These are phyloP conservation scores for Dalbergia cultrata DNA, from an alignment of 306 rosid genomes.

Conservation along the genomic window DNA sequence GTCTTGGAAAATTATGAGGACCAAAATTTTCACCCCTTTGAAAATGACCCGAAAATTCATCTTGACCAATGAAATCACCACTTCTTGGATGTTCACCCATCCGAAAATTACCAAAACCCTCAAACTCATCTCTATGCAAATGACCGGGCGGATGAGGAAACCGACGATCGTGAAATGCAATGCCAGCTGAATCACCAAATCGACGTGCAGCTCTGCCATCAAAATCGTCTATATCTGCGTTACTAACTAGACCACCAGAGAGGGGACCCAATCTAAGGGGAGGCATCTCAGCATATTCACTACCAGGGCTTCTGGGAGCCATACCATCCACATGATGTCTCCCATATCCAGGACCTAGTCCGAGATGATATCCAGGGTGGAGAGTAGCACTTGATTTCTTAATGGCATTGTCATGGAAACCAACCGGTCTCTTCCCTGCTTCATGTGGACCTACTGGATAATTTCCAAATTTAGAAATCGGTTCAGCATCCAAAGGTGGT, in stretches of 20 bases:
- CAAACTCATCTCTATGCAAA: conserved; percentile 80
- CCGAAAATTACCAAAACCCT: conserved; percentile 72
- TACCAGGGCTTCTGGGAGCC: conserved; percentile 71
- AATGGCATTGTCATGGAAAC: conserved; percentile 58
- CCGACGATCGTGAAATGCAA: conserved; percentile 70
- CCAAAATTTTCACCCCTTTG: conserved; percentile 75
- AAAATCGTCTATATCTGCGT: conserved; percentile 68
- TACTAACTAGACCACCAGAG: conserved; percentile 63
- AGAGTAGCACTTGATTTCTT: conserved; percentile 60
- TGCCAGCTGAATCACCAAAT: conserved; percentile 68
- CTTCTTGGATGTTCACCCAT: conserved; percentile 74
- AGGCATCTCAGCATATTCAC: conserved; percentile 69
- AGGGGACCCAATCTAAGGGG: conserved; percentile 55
- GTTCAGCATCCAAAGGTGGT: conserved; percentile 68
- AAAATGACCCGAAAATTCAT: conserved; percentile 60
- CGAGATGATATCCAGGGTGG: conserved; percentile 62
- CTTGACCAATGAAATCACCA: conserved; percentile 72
- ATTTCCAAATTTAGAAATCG: conserved; percentile 60
- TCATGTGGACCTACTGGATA: conserved; percentile 66
- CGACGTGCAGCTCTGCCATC: conserved; percentile 74
- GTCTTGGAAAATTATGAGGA: conserved; percentile 70
- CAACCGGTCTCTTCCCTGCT: conserved; percentile 65
- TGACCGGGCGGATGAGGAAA: conserved; percentile 69
- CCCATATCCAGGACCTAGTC: conserved; percentile 66
- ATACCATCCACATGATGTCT: conserved; percentile 67